Evolutionary conservation across 192 early-diverging fungal genomes (phyloP), one percentile per base, ranked within the genome.

Genomic region (Podila epicladia): DNA sequence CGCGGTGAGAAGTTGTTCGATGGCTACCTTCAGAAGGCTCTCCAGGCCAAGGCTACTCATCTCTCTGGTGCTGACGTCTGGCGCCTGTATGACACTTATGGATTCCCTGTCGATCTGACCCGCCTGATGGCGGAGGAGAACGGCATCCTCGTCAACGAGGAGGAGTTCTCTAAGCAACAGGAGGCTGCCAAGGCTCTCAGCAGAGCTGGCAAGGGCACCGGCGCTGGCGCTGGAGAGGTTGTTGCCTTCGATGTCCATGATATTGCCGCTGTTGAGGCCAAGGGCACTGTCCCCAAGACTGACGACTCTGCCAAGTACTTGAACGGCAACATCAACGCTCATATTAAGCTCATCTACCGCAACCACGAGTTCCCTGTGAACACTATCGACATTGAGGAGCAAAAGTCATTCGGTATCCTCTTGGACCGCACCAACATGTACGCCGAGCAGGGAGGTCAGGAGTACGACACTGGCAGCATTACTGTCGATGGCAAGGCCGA

Each of bases 81-180:
- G 97, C 90, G 95, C n/a, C 83, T 99, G 82, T 99, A 99, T 71
- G 98, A 98, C 75, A 99, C 98, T 17, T 99, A 96, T 82, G 98
- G 98, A 35, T 99, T 99, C 92, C 98, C 98, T 6, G 95, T 97
- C 2, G 98, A 99, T 82, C 88, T 99, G 59, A 99, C 98, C 13
- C 93, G 95, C 58, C 82, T 99, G 61, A 98, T 99, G 97, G 97
- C 98, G n/a, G 96, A 99, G 85, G 98, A 99, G 82, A 92, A 91
- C 78, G 95, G 93, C 12, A 83, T 98, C 59, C 66, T 67, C 19
- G 92, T 99, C 9, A 92, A 99, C 75, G 96, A 97, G 82, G 85
- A 83, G 41, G 94, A 90, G 77, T 98, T 98, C 68, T 84, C 91
- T 73, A 80, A 72, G 15, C 94, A 92, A 71, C 94, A 94, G 82